These are phyloP conservation scores for Candida endomychidarum DNA, from an alignment of 805 yeast species.

Conservation along the genomic window DNA sequence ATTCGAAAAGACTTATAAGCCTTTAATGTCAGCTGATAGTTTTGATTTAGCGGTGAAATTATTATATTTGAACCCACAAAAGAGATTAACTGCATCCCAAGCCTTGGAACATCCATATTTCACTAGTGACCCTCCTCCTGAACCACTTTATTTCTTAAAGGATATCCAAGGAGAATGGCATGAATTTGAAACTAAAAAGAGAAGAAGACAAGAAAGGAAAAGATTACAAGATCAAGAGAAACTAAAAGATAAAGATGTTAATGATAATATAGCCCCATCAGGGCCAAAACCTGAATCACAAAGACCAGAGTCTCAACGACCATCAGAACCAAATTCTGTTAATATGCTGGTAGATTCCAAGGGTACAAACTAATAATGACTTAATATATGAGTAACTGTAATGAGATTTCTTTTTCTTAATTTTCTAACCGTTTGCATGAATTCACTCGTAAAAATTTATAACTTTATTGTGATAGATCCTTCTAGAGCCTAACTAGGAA, in stretches of 20 bases:
- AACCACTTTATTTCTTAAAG: constrained; percentile 54
- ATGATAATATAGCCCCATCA: constrained; percentile 10
- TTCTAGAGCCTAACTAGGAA: constrained; percentile 2
- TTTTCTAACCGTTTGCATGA: no score
- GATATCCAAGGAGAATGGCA: constrained; percentile 89
- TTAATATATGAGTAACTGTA: background rate
- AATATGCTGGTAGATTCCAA: background rate
- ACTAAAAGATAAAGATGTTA: constrained; percentile 11
- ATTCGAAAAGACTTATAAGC: constrained; percentile 32
- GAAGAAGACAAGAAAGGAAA: constrained; percentile 53
- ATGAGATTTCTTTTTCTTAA: background rate
- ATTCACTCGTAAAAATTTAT: no score
- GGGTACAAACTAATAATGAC: background rate
- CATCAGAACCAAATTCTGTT: background rate
- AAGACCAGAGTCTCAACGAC: background rate
- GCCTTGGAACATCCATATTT: constrained; percentile 74
- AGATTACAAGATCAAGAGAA: constrained; percentile 33
- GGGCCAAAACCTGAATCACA: constrained; percentile 7
- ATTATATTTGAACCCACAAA: constrained; percentile 65
- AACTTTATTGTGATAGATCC: background rate
- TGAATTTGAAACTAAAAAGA: constrained; percentile 89
- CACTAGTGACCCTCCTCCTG: constrained; percentile 62
- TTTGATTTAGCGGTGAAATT: constrained; percentile 65
- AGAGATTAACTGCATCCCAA: constrained; percentile 63
- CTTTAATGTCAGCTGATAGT: constrained; percentile 50